Percentiles rank a stretch among this genome's conserved stretches.
Conservation (phyloP, 1,284 basidiomycete species). For the Tilletiopsis washingtonensis region DNA sequence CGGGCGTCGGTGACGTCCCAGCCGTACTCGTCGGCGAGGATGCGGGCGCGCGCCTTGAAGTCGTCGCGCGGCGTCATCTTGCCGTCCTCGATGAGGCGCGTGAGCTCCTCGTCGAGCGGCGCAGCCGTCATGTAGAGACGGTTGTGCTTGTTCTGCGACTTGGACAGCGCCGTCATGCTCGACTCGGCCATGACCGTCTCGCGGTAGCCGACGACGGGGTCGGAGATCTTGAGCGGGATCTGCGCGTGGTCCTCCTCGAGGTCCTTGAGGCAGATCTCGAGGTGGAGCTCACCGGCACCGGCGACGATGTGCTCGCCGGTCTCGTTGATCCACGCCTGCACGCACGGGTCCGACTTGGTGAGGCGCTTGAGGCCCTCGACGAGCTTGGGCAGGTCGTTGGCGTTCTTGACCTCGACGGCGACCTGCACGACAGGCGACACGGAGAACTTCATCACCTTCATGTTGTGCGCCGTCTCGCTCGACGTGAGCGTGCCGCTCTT, state of each 20-base stretch:
- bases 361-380: slow-evolving; percentile 99
- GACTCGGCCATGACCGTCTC: slow-evolving; percentile 97
- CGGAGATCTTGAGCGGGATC: slow-evolving; percentile 97
- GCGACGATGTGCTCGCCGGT: slow-evolving; percentile 98
- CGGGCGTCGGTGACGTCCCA: slow-evolving; percentile 99
- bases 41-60: slow-evolving; percentile 90
- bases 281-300: slow-evolving; percentile 96
- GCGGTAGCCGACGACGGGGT: slow-evolving; percentile 96
- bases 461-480: slow-evolving; percentile 98
- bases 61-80: slow-evolving; percentile 86
- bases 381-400: slow-evolving; percentile 95
- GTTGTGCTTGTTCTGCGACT: slow-evolving; percentile 99
- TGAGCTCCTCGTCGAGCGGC: slow-evolving; percentile 89
- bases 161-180: slow-evolving; percentile 89
- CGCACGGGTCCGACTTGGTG: slow-evolving; percentile 99
- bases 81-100: slow-evolving; percentile 83
- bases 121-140: slow-evolving; percentile 88
- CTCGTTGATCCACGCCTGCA: slow-evolving; percentile 88
- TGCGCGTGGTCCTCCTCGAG: slow-evolving; percentile 99
- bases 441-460: slow-evolving; percentile 89
- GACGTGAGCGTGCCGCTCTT: slow-evolving; percentile 93
- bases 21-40: slow-evolving; percentile 89
- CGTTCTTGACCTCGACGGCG: slow-evolving; percentile 99
- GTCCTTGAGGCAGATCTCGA: slow-evolving; percentile 99
- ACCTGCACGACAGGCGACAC: slow-evolving; percentile 99